Evolutionary conservation across 352 stramenopile genomes (phyloP), one percentile per base, ranked within the genome.

Genomic region (Pythium insidiosum): DNA sequence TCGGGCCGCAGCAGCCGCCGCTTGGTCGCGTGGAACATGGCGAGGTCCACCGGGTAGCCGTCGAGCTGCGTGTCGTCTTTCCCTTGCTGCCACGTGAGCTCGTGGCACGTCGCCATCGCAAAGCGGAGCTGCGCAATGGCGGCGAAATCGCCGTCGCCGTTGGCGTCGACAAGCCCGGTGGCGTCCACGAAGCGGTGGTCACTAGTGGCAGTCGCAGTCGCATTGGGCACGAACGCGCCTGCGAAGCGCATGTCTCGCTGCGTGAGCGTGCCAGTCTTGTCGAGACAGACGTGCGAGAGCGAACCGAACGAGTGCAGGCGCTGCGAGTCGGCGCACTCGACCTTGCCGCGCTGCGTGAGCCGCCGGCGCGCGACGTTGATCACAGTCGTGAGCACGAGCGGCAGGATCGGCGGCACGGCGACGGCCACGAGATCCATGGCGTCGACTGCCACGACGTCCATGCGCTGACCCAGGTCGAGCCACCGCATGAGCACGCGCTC

Each of bases 291-390:
- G 47, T 57, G 73, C 22, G 53, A 47, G 13, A 78, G 19, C 19
- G 74, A 63, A 16, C 63, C 63, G 2, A 53, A 62, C 5, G 47
- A 57, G 38, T 70, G 73, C 16, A 78, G 60, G 16, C 65, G 50
- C 33, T 66, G 67, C 20, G 70, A 68, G 44, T 83, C 66, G 26
- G 83, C 75, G 54, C 73, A 85, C 38, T 65, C 65, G 18, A 85
- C 56, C 16, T 58, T 63, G 6, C 58, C 57, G 10, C 43, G 16
- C 36, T 75, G 57, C n/a, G n/a, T 33, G 7, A 85, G 63, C 6
- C 70, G 63, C 19, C 52, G 69, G 28, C 79, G 58, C 5, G 71
- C 58, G 43, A 84, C 78, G 16, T 63, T 63, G 21, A 77, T 64
- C 4, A 63, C 68, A 5, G 61, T 61, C 29, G 66, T 61, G 5